Conservation (phyloP, 2,329 filamentous ascomycete species). For the Aureobasidium lini region DNA sequence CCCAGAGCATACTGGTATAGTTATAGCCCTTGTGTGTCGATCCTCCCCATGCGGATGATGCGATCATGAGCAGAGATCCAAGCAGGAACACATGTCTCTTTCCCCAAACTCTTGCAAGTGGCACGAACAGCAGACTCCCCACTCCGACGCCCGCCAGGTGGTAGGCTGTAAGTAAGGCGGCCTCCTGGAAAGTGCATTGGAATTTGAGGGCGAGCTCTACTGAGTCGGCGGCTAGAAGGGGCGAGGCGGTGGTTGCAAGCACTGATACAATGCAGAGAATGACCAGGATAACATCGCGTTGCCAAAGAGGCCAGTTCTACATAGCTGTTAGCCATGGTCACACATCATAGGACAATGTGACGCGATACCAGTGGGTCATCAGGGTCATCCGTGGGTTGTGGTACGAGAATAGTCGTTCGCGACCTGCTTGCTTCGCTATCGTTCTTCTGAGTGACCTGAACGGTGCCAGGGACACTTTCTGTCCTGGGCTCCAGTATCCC, state of each 20-base stretch:
- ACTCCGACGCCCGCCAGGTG: slow-evolving; percentile 77
- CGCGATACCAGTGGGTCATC: slow-evolving; percentile 69
- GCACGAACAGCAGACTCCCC: slow-evolving; percentile 77
- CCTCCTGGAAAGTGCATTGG: slow-evolving; percentile 57
- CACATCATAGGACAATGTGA: slow-evolving; percentile 20
- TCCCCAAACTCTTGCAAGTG: slow-evolving; percentile 82
- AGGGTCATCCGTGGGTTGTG: slow-evolving; percentile 83
- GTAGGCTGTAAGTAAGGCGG: slow-evolving; percentile 79
- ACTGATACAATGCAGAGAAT: slow-evolving; percentile 74
- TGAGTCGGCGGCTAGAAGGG: slow-evolving; percentile 83
- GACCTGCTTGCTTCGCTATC: slow-evolving; percentile 17
- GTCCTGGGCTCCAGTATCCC: slow-evolving; percentile 64
- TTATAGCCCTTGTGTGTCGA: slow-evolving; percentile 48
- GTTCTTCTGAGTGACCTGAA: slow-evolving; percentile 28
- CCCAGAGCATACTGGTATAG: slow-evolving; percentile 67
- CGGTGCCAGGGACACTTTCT: slow-evolving; percentile 60
- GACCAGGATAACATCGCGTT: slow-evolving; percentile 70
- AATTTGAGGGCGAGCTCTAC: slow-evolving; percentile 67
- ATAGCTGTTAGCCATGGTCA: slow-evolving; percentile 1
- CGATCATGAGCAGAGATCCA: slow-evolving; percentile 65
- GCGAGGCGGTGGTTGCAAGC: slow-evolving; percentile 75
- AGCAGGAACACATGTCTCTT: slow-evolving; percentile 83
- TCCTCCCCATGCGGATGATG: slow-evolving; percentile 72
- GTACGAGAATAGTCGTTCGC: slow-evolving; percentile 58
- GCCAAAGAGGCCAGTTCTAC: slow-evolving; percentile 79